Percentiles rank a stretch among this genome's conserved stretches.
phyloP scores from a whole-genome alignment of 441 rosid species.

The Brassica balearica region DNA sequence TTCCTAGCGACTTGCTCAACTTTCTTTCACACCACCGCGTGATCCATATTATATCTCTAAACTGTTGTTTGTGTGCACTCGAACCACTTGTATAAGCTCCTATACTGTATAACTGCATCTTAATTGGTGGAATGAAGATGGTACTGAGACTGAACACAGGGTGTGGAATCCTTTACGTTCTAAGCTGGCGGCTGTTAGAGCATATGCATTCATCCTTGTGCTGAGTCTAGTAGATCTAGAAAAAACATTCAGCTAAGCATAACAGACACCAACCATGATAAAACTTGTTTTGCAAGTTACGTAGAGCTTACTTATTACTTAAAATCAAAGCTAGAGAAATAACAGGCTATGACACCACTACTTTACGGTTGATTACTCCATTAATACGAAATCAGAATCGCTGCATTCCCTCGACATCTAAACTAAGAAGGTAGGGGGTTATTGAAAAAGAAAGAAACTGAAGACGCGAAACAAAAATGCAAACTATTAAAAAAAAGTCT shows the following conservation, averaged over 20 bases:
- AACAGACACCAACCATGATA: background rate
- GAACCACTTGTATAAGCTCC: background rate
- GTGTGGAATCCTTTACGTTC: conserved; percentile 65
- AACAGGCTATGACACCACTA: background rate
- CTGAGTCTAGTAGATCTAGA: background rate
- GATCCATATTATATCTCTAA: conserved; percentile 59
- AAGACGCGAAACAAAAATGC: background rate
- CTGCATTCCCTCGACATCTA: background rate
- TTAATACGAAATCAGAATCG: background rate
- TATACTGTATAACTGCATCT: conserved; percentile 40
- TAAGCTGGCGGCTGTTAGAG: conserved; percentile 52
- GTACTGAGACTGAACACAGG: conserved; percentile 84
- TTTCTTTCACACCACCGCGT: conserved; percentile 57
- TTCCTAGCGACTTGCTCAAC: conserved; percentile 75
- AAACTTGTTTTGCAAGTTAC: background rate
- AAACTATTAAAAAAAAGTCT: background rate
- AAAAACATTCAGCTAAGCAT: background rate
- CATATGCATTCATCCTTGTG: background rate
- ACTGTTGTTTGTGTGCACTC: background rate
- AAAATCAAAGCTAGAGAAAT: background rate
- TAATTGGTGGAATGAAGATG: conserved; percentile 74
- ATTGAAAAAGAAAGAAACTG: background rate
- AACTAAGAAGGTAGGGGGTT: background rate
- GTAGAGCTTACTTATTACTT: background rate
- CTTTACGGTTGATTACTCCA: background rate